A percentile compares a stretch with the other conserved stretches of the same genome.
These are phyloP conservation scores for Cruciata laevipes DNA, from an alignment of 257 asterid species.

Conservation along the genomic window DNA sequence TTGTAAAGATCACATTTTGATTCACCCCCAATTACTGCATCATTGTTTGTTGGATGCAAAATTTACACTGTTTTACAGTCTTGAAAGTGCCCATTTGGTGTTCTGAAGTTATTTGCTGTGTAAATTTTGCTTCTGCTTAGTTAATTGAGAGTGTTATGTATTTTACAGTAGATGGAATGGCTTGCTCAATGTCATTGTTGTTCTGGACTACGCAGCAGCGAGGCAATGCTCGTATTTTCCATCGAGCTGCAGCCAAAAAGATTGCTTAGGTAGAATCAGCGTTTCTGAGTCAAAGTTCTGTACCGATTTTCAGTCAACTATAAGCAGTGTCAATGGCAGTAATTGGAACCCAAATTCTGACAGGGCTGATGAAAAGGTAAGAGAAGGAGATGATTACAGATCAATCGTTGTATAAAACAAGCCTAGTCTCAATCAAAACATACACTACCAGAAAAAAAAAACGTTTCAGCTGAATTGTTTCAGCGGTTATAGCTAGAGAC, in stretches of 20 bases:
- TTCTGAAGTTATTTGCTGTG: too few relatives aligned
- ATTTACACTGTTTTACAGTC: background rate
- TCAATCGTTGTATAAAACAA: too few relatives aligned
- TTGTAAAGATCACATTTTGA: background rate
- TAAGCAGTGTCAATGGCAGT: constrained; percentile 8
- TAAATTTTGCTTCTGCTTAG: too few relatives aligned
- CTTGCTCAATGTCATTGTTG: background rate
- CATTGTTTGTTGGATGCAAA: background rate
- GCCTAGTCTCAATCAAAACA: too few relatives aligned
- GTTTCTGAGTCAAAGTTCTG: background rate
- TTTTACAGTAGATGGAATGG: constrained; percentile 1
- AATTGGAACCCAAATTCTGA: constrained; percentile 5
- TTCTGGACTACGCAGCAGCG: background rate
- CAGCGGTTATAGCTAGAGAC: too few relatives aligned
- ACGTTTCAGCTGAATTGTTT: too few relatives aligned
- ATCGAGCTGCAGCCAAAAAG: background rate
- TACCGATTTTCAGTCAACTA: background rate
- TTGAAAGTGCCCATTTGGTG: too few relatives aligned
- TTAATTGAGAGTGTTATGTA: too few relatives aligned
- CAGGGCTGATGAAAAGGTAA: background rate
- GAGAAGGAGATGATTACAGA: constrained; percentile 63
- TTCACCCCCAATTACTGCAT: background rate
- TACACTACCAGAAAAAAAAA: too few relatives aligned
- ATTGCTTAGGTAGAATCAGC: background rate
- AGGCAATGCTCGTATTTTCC: background rate